phyloP scores from a whole-genome alignment of 345 rosid species.

The Luvunga scandens region DNA sequence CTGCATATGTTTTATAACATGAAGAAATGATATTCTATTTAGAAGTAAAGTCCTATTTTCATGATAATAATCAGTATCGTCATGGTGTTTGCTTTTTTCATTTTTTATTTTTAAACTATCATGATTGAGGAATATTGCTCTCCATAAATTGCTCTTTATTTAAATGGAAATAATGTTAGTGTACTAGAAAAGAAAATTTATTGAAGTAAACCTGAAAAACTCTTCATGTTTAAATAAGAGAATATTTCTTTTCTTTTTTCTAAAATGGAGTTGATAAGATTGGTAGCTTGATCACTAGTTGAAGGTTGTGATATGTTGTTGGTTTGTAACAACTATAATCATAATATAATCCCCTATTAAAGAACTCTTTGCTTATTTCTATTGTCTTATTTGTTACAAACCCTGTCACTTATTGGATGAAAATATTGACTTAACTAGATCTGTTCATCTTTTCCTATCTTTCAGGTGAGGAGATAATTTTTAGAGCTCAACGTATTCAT shows the following conservation, averaged over 20 bases:
- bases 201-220: background rate
- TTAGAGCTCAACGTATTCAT: conserved; percentile 93
- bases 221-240: background rate
- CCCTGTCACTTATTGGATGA: background rate
- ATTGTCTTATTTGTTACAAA: background rate
- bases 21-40: background rate
- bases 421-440: background rate
- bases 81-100: background rate
- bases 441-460: conserved; percentile 7
- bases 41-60: background rate
- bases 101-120: background rate
- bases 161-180: background rate
- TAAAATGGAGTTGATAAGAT: background rate
- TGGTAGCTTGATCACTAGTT: background rate
- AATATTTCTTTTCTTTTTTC: background rate
- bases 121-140: background rate
- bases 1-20: background rate
- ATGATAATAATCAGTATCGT: background rate
- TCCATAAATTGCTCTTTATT: background rate
- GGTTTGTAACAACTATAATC: background rate
- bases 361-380: background rate
- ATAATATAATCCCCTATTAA: background rate
- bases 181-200: background rate
- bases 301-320: background rate
- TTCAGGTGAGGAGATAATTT: conserved; percentile 89